Base-by-base conservation (phyloP, 805 yeast species). In the Wickerhamomyces tratensis region DNA sequence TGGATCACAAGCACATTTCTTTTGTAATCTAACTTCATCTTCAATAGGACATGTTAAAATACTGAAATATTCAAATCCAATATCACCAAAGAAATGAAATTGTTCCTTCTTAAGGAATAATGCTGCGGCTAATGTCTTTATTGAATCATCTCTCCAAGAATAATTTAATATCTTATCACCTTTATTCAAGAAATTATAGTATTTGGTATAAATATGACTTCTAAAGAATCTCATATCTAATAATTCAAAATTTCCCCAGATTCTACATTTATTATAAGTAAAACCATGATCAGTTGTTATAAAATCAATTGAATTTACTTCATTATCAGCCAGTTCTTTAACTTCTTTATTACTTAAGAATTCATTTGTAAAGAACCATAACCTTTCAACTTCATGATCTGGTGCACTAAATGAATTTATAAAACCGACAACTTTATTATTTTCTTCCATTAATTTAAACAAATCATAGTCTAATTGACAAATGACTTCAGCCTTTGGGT, bases 111-210 rank as follows among this genome's bases (percentile, higher is more conserved):
- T 77, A 60, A 85, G 58, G 66, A 87, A 84, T 49, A 87, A 66
- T 6, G 93, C 68, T 20, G 86, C 95, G 30, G 93, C 96, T 54
- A 86, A 79, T 6, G 94, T 83, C 62, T 86, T 95, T 40, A 86
- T 81, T 33, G 96, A 95, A 27, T 94, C 95, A 63, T 86, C 96
- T 52, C 95, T 95, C 96, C 95, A 86, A 63, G 95, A 74, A 68
- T 84, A 87, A 62, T 86, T 87, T 67, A 83, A 87, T 67, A 87
- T 87, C n/a, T 95, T 95, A 60, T 95, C 95, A 13, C 82, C 75
- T 47, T 74, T 62, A 63, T 86, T 95, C 55, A 86, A 72, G 52
- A 71, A 67, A 14, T 84, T 82, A 53, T 86, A 87, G 62, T 81
- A 87, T 44, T 74, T 71, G 38, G 62, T 53, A 58, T 87, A 86